Evolutionary conservation across 208 protist species (phyloP).

Genomic region (Leishmania turanica): DNA sequence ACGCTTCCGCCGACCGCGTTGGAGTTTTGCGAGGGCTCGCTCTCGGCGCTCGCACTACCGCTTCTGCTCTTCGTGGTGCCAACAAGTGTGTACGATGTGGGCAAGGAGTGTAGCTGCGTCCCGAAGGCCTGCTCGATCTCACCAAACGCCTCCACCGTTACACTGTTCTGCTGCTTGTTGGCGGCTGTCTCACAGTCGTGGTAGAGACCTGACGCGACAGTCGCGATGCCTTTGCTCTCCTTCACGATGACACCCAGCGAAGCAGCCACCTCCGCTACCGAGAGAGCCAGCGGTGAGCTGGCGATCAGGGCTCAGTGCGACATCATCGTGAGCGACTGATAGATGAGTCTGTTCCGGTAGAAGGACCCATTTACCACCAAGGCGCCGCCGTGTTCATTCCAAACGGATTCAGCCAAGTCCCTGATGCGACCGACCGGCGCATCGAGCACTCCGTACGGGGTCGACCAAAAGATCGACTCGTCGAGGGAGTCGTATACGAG

Average conservation of each 20-base stretch:
- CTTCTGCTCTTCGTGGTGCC: not conserved
- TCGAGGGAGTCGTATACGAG: constrained; percentile 56
- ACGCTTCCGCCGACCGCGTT: not conserved
- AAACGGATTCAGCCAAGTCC: constrained; percentile 37
- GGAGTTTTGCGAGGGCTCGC: not conserved
- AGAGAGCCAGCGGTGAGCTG: constrained; percentile 49
- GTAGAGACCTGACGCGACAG: constrained; percentile 19
- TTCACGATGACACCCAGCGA: constrained; percentile 34
- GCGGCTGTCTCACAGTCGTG: constrained; percentile 32
- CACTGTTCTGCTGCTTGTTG: constrained; percentile 23
- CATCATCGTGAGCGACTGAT: constrained; percentile 62
- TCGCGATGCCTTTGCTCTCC: constrained; percentile 37
- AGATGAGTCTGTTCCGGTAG: constrained; percentile 54
- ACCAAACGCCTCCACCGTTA: constrained; percentile 37
- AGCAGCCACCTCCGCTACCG: constrained; percentile 44
- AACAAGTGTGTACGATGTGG: constrained; percentile 37
- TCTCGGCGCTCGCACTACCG: not conserved
- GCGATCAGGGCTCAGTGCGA: constrained; percentile 48
- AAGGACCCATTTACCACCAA: constrained; percentile 42
- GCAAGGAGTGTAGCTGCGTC: constrained; percentile 38
- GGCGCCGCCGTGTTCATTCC: constrained; percentile 18
- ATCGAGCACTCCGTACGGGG: constrained; percentile 31
- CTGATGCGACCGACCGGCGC: constrained; percentile 36
- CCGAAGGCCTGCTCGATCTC: constrained; percentile 39
- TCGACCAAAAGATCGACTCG: constrained; percentile 29